Evolutionary conservation across 371 early-diverging fungal species (phyloP), one percentile per base, ranked within the genome.

Genomic region (Zopfochytrium polystomum): DNA sequence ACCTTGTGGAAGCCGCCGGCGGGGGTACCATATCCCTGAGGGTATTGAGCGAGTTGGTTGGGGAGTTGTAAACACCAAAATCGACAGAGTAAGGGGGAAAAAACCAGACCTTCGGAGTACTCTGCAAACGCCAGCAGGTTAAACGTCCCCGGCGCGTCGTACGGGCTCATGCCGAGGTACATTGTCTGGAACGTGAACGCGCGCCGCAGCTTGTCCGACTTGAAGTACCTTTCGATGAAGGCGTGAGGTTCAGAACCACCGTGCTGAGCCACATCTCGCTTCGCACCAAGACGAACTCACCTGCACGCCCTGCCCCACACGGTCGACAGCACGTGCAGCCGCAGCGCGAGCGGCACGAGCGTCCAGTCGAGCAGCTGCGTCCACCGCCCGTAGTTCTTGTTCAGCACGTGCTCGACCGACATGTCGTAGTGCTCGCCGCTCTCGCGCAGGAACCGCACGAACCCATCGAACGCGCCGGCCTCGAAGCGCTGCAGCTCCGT

Each of bases 151-250:
- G 86, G 84, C 15, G 85, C 83, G 57, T 86, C 85, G 65, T 74
- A 86, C 34, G 86, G 86, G 11, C 79, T 79, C 84, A 84, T 84
- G 15, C 86, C 84, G 73, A 65, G 53, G 61, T 73, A 73, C 74
- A 76, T 73, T 33, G 78, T 77, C 60, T 86, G 84, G 62, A 85
- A 85, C 6, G 84, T 83, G 68, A 85, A 83, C 0, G 84, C 84
- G 78, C 80, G 77, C n/a, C 80, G 66, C 71, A 85, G 74, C 60
- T 81, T 78, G 42, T 82, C 80, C n/a, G 75, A 73, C 53, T 70
- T 64, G 66, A 85, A 85, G 51, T 78, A 83, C 22, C 67, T 68
- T 18, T 73, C 54, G 0, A 77, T 80, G n/a, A n/a, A n/a, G n/a
- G n/a, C n/a, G n/a, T n/a, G n/a, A n/a, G n/a, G n/a, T n/a, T n/a